These are phyloP conservation scores for Clitoria ternatea DNA, from an alignment of 306 rosid genomes.

Conservation along the genomic window DNA sequence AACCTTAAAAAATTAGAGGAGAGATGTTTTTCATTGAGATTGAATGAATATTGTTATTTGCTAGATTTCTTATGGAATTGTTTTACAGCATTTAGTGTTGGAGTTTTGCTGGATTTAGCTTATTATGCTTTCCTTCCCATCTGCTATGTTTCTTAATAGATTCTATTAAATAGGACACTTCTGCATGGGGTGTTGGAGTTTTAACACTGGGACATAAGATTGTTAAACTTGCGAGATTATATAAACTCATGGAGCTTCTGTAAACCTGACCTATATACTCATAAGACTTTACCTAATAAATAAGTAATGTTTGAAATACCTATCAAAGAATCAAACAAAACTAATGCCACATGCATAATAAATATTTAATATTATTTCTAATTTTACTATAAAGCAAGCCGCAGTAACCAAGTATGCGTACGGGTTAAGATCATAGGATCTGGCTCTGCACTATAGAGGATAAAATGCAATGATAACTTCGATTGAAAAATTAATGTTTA, in stretches of 20 bases:
- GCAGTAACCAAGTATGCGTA: no score
- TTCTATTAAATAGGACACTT: neutral
- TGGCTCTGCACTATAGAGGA: no score
- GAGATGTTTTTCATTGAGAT: neutral
- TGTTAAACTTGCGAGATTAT: neutral
- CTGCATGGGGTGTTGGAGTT: neutral
- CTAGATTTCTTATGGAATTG: conserved; percentile 6
- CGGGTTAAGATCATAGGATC: no score
- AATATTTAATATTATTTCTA: neutral
- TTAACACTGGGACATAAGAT: neutral
- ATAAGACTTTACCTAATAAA: neutral
- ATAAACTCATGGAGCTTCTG: neutral
- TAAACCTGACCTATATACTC: neutral
- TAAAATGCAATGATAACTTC: no score
- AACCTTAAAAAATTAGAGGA: neutral
- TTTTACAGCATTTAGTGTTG: neutral
- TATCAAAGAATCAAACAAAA: neutral
- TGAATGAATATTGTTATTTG: neutral
- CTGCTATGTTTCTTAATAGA: neutral
- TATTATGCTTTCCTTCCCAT: neutral
- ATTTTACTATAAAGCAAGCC: neutral
- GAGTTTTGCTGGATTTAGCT: neutral
- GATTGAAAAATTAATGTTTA: no score
- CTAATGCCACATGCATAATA: neutral
- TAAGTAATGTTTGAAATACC: neutral